Conservation (phyloP, 2,329 filamentous ascomycete species). For the Didymella pomorum region DNA sequence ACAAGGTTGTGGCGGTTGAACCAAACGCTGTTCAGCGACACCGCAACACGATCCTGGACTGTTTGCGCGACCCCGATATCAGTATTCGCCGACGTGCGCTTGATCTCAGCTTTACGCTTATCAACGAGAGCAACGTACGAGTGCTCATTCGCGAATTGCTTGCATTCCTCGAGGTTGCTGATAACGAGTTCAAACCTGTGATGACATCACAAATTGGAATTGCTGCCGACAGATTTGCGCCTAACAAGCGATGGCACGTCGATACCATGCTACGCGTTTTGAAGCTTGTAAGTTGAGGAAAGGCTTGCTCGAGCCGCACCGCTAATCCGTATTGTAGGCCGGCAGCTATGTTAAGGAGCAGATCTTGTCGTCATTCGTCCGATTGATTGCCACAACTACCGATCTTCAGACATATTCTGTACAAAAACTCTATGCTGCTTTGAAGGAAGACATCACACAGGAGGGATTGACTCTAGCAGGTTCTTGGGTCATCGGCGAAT, state of each 20-base stretch:
- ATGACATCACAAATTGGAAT: constrained; percentile 99
- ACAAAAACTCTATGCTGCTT: constrained; percentile 87
- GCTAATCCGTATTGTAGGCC: constrained; percentile 57
- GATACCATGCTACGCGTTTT: constrained; percentile 96
- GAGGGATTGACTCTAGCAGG: constrained; percentile 93
- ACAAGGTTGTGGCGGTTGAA: constrained; percentile 97
- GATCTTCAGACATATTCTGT: constrained; percentile 96
- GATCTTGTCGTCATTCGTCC: constrained; percentile 94
- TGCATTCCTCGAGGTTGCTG: constrained; percentile 94
- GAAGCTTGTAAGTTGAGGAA: constrained; percentile 65
- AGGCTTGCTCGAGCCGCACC: neutral
- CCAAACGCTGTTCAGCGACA: constrained; percentile 97
- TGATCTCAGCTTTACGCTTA: constrained; percentile 96
- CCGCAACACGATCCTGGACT: constrained; percentile 96
- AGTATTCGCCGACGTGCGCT: constrained; percentile 95
- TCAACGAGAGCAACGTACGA: constrained; percentile 95
- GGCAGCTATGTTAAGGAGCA: constrained; percentile 98
- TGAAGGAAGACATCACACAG: constrained; percentile 97
- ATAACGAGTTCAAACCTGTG: constrained; percentile 97
- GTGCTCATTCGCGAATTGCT: constrained; percentile 92
- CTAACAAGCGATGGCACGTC: constrained; percentile 97
- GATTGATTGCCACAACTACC: constrained; percentile 90
- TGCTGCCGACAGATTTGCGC: constrained; percentile 92
- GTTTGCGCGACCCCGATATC: constrained; percentile 94
- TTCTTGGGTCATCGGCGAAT: constrained; percentile 98